phyloP scores from a whole-genome alignment of 352 stramenopile genomes.

The Saprolegnia parasitica region DNA sequence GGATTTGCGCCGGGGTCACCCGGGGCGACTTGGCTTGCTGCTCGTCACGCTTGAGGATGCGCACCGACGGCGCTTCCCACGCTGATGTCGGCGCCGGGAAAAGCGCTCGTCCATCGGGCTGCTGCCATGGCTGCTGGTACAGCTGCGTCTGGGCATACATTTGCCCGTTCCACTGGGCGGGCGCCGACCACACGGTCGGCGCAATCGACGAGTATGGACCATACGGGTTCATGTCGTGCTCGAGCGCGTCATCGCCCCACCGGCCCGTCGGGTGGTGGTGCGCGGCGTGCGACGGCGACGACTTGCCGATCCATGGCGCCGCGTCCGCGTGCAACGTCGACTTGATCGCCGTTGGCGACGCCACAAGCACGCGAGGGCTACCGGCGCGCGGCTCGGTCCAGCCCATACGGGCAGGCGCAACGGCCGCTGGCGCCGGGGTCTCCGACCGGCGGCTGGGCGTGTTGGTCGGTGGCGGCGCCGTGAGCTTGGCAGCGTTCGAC shows the following conservation, averaged over 20 bases:
- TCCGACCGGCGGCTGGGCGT: conserved; percentile 69
- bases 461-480: conserved; percentile 64
- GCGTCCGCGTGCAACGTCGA: neutral
- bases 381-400: conserved; percentile 31
- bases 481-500: conserved; percentile 28
- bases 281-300: neutral
- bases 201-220: conserved; percentile 26
- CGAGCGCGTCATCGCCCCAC: conserved; percentile 71
- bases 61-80: conserved; percentile 29
- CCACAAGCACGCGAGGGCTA: neutral
- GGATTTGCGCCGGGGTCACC: neutral
- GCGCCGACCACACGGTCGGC: conserved; percentile 30
- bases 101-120: conserved; percentile 13
- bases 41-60: conserved; percentile 48
- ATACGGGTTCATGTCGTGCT: conserved; percentile 48
- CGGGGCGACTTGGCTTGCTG: conserved; percentile 24
- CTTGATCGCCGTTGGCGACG: neutral
- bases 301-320: neutral
- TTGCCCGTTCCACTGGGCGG: conserved; percentile 31
- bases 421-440: conserved; percentile 41
- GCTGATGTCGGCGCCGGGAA: neutral
- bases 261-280: conserved; percentile 33
- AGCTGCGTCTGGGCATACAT: conserved; percentile 26
- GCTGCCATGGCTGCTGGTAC: conserved; percentile 28
- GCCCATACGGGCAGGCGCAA: conserved; percentile 33